Evolutionary conservation across 306 rosid genomes (phyloP).

Genomic region (Citrullus amarus): DNA sequence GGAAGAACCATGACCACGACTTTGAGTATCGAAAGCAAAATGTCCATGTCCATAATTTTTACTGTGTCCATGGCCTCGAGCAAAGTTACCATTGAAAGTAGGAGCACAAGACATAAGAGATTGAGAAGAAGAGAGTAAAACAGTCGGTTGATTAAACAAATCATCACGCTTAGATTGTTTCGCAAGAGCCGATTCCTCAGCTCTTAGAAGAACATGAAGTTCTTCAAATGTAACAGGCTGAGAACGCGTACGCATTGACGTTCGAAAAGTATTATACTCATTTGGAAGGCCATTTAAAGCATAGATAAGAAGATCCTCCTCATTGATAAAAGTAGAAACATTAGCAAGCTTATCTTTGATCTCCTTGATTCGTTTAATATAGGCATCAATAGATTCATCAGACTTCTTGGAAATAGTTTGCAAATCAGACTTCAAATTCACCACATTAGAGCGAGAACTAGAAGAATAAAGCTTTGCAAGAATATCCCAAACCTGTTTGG

Average conservation of each 20-base stretch:
- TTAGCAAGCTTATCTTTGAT: constrained; percentile 1
- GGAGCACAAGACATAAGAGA: not conserved
- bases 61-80: not conserved
- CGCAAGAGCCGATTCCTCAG: not conserved
- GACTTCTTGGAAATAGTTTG: not conserved
- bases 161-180: not conserved
- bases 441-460: not conserved
- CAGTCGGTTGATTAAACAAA: not conserved
- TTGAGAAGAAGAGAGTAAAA: not conserved
- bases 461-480: not conserved
- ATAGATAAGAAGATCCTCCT: constrained; percentile 5
- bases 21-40: not conserved
- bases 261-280: not conserved
- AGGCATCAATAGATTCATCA: not conserved
- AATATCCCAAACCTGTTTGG: not conserved
- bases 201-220: not conserved
- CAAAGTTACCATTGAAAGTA: not conserved
- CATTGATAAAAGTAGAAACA: not conserved
- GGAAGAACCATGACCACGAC: not conserved
- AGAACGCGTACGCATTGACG: constrained; percentile 1
- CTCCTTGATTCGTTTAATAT: not conserved
- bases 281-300: not conserved
- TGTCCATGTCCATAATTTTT: not conserved
- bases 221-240: not conserved
- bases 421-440: not conserved